These are phyloP conservation scores for Phytopythium delawarense DNA, from an alignment of 352 stramenopile genomes.

Conservation along the genomic window DNA sequence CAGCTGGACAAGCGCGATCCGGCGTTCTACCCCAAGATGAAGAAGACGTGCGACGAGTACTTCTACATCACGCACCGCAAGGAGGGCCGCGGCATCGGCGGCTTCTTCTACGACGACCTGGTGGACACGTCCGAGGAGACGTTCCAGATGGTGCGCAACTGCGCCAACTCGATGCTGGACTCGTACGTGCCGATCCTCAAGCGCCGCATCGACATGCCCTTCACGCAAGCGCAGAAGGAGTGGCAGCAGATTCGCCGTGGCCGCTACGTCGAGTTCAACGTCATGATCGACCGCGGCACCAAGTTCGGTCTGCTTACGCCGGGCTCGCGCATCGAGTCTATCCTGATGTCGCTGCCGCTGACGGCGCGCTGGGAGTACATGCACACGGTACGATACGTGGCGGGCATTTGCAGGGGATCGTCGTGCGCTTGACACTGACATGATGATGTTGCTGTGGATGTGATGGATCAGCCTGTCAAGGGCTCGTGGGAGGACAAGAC, in stretches of 20 bases:
- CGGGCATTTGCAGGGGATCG: too few species aligned
- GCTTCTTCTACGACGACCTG: slow-evolving; percentile 99
- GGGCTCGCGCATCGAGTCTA: slow-evolving; percentile 96
- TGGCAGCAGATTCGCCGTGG: slow-evolving; percentile 97
- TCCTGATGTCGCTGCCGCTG: slow-evolving; percentile 98
- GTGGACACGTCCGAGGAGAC: slow-evolving; percentile 91
- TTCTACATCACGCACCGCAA: slow-evolving; percentile 97
- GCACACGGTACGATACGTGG: slow-evolving; percentile 49
- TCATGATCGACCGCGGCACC: slow-evolving; percentile 98
- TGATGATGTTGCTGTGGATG: not conserved
- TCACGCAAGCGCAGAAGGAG: slow-evolving; percentile 95
- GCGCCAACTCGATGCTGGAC: slow-evolving; percentile 82
- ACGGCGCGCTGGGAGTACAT: slow-evolving; percentile 97
- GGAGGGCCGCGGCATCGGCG: slow-evolving; percentile 94
- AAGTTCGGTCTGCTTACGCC: slow-evolving; percentile 97
- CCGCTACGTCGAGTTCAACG: slow-evolving; percentile 99
- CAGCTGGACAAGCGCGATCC: slow-evolving; percentile 92
- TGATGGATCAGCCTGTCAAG: slow-evolving; percentile 49
- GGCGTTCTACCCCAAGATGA: slow-evolving; percentile 94
- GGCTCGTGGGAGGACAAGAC: slow-evolving; percentile 93
- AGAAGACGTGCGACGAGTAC: slow-evolving; percentile 97
- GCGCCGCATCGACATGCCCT: slow-evolving; percentile 94
- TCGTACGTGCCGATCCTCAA: slow-evolving; percentile 96
- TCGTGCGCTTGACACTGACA: not conserved
- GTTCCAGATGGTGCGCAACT: slow-evolving; percentile 77